Evolutionary conservation across 495 filamentous ascomycete species (phyloP).

Genomic region (Penicillium diatomitis): DNA sequence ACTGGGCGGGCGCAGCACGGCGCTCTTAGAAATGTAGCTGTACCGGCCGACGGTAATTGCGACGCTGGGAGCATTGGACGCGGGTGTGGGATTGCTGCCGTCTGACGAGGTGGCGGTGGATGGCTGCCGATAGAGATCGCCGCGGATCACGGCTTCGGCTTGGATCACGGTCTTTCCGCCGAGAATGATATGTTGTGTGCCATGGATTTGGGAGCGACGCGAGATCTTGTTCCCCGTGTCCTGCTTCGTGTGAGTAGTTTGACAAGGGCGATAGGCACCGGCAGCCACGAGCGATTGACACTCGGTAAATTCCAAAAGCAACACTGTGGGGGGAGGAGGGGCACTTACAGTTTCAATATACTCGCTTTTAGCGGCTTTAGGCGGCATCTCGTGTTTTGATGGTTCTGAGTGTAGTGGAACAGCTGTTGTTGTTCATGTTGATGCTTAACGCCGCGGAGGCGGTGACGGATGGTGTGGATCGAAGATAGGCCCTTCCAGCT

Average conservation of each 20-base stretch:
- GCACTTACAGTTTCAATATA: slow-evolving; percentile 86
- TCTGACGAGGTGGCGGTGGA: slow-evolving; percentile 21
- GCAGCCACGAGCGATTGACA: too few relatives aligned
- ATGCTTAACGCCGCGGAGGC: slow-evolving; percentile 3
- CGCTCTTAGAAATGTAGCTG: slow-evolving; percentile 68
- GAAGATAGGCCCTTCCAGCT: too few relatives aligned
- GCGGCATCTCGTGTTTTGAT: slow-evolving; percentile 47
- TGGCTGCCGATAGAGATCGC: slow-evolving; percentile 61
- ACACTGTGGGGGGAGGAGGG: too few relatives aligned
- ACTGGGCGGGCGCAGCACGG: slow-evolving; percentile 67
- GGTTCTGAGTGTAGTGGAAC: background rate
- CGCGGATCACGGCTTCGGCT: slow-evolving; percentile 83
- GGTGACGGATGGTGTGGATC: slow-evolving; percentile 7
- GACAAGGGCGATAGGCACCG: background rate
- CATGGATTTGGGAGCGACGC: slow-evolving; percentile 78
- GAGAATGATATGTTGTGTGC: slow-evolving; percentile 94
- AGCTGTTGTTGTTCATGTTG: background rate
- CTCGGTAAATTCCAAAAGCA: too few relatives aligned
- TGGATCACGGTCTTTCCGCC: slow-evolving; percentile 92
- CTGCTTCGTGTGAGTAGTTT: slow-evolving; percentile 31
- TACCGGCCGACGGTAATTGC: slow-evolving; percentile 83
- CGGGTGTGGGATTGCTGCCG: slow-evolving; percentile 10
- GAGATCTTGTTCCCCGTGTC: slow-evolving; percentile 98
- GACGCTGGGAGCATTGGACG: slow-evolving; percentile 25
- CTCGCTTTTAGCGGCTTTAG: slow-evolving; percentile 71